Base-by-base conservation (phyloP, 805 yeast genomes). In the Saccharomyces paradoxus region DNA sequence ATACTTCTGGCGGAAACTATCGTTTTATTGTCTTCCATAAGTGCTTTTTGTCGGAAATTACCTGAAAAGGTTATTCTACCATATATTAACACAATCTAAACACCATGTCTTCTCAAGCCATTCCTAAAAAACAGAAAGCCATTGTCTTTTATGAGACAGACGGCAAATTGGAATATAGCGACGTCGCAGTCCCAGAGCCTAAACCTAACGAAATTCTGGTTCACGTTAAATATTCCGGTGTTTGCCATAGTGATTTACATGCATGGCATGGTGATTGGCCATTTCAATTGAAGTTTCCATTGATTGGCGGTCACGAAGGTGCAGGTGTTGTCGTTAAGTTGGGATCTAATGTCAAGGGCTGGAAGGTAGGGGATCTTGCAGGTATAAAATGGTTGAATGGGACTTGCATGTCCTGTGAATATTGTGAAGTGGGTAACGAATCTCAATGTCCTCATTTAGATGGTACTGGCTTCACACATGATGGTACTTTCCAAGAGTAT, bases 191-290 rank as follows among this genome's bases (percentile, higher is more conserved):
- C 28, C 84, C 88, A 67, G 70, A 58, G 49, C 87, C 87, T 67
- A 80, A 80, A 68, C 73, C 87, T 58, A 81, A 77, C 65, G 87
- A 83, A 71, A 72, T 83, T 56, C 75, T 83, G 68, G 76, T 83
- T 63, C 79, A 83, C 66, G 84, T 83, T 66, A 82, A 82, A 72
- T 83, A 81, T 74, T 83, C 88, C 13, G 88, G 88, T 71, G 87
- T 83, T 55, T 83, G 88, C 69, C 88, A 83, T 75, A 82, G 87
- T 31, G 88, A 83, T 68, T 78, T 83, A 68, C 88, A 83, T 73
- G 87, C 87, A 46, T 82, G 86, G 86, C 79, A 81, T 66, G 86
- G 86, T 63, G 86, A 82, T 66, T 82, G 86, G 86, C 82, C 87
- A 57, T 75, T 83, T 71, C 79, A 71, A 66, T 70, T 72, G 75